Conservation (phyloP, 1,284 basidiomycete species). For the Malassezia globosa region DNA sequence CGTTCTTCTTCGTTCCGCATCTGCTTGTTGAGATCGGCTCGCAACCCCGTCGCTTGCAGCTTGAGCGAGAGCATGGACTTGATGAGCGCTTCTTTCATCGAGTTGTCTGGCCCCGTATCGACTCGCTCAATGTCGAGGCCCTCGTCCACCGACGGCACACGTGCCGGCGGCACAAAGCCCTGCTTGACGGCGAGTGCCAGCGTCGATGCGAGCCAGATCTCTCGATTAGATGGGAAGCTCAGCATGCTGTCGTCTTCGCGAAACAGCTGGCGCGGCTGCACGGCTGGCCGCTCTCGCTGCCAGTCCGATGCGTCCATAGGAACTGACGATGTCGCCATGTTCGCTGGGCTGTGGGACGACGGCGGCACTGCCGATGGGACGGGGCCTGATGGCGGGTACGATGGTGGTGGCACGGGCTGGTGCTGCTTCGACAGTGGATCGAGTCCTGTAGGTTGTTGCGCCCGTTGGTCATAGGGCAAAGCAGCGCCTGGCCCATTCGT, state of each 20-base stretch:
- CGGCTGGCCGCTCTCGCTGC: not conserved
- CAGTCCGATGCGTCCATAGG: not conserved
- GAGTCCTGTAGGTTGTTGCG: no score
- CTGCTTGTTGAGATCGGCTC: conserved; percentile 65
- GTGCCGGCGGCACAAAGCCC: conserved; percentile 62
- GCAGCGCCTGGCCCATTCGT: no score
- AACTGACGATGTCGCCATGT: not conserved
- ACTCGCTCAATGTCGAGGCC: conserved; percentile 35
- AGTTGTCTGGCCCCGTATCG: conserved; percentile 48
- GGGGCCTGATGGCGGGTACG: not conserved
- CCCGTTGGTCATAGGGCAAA: no score
- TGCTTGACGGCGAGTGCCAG: conserved; percentile 65
- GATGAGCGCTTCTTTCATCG: conserved; percentile 53
- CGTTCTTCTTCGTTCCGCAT: conserved; percentile 65
- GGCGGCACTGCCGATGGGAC: not conserved
- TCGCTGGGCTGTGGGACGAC: not conserved
- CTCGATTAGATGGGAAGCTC: conserved; percentile 51
- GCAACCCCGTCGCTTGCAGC: conserved; percentile 73
- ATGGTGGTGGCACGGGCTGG: not conserved
- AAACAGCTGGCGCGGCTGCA: conserved; percentile 21
- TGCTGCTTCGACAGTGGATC: conserved; percentile 4
- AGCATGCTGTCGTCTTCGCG: conserved; percentile 28
- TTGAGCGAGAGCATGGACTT: conserved; percentile 74
- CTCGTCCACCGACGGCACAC: conserved; percentile 19
- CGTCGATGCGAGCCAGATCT: conserved; percentile 75